phyloP scores from a whole-genome alignment of 73 alveolate genomes.

The Effrenium voratum region DNA sequence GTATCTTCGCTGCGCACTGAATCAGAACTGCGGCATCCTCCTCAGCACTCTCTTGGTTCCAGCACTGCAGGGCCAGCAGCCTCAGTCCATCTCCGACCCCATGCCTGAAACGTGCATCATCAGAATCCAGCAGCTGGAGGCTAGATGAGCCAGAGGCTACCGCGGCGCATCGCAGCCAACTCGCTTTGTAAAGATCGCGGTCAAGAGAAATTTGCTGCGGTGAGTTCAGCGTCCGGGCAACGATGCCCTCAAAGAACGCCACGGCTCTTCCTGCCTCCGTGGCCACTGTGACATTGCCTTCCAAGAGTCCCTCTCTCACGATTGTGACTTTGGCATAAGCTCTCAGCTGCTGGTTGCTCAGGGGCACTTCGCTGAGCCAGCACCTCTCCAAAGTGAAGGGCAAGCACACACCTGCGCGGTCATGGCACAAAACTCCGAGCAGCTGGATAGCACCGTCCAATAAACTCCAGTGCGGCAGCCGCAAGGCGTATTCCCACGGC shows the following conservation, averaged over 20 bases:
- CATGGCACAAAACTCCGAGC: conserved; percentile 9
- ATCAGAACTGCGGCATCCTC: neutral
- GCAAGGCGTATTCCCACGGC: conserved; percentile 35
- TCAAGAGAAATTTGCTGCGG: neutral
- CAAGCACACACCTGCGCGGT: conserved; percentile 11
- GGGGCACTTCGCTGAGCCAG: conserved; percentile 1
- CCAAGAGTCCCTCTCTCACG: neutral
- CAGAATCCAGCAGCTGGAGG: too few species aligned
- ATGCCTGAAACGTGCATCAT: too few species aligned
- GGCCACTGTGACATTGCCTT: conserved; percentile 21
- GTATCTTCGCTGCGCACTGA: neutral
- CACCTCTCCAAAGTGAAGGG: conserved; percentile 8
- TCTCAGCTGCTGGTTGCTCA: neutral
- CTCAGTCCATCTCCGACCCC: too few species aligned
- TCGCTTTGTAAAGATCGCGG: neutral
- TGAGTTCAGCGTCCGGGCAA: neutral
- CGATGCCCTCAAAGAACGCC: neutral
- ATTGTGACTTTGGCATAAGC: neutral
- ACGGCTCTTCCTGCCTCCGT: neutral
- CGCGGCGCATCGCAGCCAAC: neutral
- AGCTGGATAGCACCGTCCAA: conserved; percentile 21
- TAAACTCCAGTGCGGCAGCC: conserved; percentile 21
- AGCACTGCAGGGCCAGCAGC: neutral
- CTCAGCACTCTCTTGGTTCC: neutral
- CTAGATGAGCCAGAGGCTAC: too few species aligned